Percentiles rank a stretch among this genome's conserved stretches.
Evolutionary conservation across 371 early-diverging fungal genomes (phyloP).

Genomic region (Lichtheimia corymbifera): DNA sequence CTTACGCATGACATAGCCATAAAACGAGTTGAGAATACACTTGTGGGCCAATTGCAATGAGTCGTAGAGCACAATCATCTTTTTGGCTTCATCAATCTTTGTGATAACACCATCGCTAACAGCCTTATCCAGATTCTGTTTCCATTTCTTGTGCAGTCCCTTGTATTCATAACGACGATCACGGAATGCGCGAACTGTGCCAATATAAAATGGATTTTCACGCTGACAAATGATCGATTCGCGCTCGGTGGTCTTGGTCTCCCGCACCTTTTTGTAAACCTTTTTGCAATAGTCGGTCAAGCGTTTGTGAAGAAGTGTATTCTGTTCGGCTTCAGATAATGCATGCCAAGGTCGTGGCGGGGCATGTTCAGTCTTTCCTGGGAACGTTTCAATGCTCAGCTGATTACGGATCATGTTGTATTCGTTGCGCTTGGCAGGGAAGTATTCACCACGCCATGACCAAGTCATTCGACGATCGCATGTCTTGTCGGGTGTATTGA

Average conservation of each 20-base stretch:
- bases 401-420: conserved; percentile 91
- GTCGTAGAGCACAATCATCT: conserved; percentile 95
- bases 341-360: conserved; percentile 70
- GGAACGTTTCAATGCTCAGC: conserved; percentile 82
- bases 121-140: conserved; percentile 81
- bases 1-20: conserved; percentile 99
- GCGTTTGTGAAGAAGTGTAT: conserved; percentile 76
- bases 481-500: conserved; percentile 79
- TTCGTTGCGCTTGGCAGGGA: conserved; percentile 89
- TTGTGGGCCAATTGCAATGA: conserved; percentile 99
- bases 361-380: conserved; percentile 51
- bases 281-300: conserved; percentile 89
- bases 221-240: conserved; percentile 97
- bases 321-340: conserved; percentile 68
- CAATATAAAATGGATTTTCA: conserved; percentile 99
- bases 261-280: conserved; percentile 86
- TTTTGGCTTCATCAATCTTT: conserved; percentile 85
- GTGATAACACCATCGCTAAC: conserved; percentile 62
- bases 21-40: conserved; percentile 98
- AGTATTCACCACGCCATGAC: conserved; percentile 98
- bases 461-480: conserved; percentile 98
- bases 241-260: conserved; percentile 77
- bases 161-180: conserved; percentile 99
- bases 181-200: conserved; percentile 97
- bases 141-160: conserved; percentile 89